Evolutionary conservation across 768 basidiomycete species (phyloP).

Genomic region (Russula olivacea): DNA sequence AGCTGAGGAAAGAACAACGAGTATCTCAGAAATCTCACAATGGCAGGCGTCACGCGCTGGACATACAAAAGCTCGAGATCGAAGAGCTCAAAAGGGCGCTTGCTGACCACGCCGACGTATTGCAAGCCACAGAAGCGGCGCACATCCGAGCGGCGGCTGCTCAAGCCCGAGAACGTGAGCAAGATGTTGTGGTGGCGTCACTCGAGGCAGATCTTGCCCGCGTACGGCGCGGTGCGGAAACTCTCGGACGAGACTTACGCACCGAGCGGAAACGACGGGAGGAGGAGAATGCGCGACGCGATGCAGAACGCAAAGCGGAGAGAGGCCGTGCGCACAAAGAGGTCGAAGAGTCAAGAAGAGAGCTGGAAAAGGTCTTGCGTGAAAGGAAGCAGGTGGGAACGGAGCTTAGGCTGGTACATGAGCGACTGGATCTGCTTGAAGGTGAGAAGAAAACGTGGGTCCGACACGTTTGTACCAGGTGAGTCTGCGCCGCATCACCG

Average conservation of each 20-base stretch:
- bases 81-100: constrained; percentile 69
- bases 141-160: constrained; percentile 41
- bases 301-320: constrained; percentile 44
- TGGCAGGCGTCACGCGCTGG: constrained; percentile 65
- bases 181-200: constrained; percentile 53
- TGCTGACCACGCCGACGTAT: constrained; percentile 51
- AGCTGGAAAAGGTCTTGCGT: constrained; percentile 47
- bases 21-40: constrained; percentile 63
- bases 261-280: constrained; percentile 62
- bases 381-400: constrained; percentile 61
- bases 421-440: constrained; percentile 20
- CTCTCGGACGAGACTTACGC: constrained; percentile 73
- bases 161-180: constrained; percentile 56
- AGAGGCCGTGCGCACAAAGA: constrained; percentile 35
- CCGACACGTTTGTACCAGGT: constrained; percentile 53
- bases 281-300: constrained; percentile 46
- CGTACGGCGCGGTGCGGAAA: constrained; percentile 70
- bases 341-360: constrained; percentile 11
- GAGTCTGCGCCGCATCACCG: constrained; percentile 28
- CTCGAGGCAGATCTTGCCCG: constrained; percentile 72
- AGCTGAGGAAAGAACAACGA: constrained; percentile 56
- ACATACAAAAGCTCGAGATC: constrained; percentile 64
- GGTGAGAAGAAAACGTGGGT: constrained; percentile 53
- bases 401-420: constrained; percentile 51
- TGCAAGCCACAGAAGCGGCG: constrained; percentile 60